These are phyloP conservation scores for Macrocybe gigantea DNA, from an alignment of 768 basidiomycete species.

Conservation along the genomic window DNA sequence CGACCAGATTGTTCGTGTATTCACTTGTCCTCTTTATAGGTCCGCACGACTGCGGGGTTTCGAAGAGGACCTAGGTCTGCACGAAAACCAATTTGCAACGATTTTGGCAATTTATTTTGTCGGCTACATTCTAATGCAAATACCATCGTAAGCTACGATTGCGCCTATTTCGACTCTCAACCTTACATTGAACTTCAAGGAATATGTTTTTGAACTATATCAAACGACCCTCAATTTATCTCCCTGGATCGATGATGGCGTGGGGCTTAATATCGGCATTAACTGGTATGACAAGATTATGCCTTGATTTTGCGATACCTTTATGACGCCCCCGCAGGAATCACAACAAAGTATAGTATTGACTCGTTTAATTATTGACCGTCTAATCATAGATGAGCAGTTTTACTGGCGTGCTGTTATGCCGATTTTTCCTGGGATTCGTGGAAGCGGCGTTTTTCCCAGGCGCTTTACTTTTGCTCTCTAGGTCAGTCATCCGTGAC, in stretches of 20 bases:
- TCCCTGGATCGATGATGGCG: conserved; percentile 43
- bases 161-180: not conserved
- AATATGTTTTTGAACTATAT: conserved; percentile 55
- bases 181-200: conserved; percentile 33
- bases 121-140: conserved; percentile 19
- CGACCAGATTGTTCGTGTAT: not conserved
- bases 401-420: conserved; percentile 35
- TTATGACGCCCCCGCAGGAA: conserved; percentile 6
- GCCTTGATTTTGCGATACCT: not conserved
- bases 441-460: conserved; percentile 45
- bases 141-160: conserved; percentile 23
- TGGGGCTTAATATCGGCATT: conserved; percentile 46
- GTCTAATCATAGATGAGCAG: conserved; percentile 10
- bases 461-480: conserved; percentile 26
- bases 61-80: conserved; percentile 40
- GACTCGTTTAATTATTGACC: not conserved
- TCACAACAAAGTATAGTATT: conserved; percentile 17
- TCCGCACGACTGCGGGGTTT: conserved; percentile 52
- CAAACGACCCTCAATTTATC: conserved; percentile 49
- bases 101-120: conserved; percentile 46
- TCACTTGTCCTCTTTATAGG: conserved; percentile 17
- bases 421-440: conserved; percentile 49
- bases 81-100: conserved; percentile 43
- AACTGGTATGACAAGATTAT: conserved; percentile 22
- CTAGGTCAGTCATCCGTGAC: not conserved